A percentile compares a stretch with the other conserved stretches of the same genome.
phyloP scores from a whole-genome alignment of 768 basidiomycete genomes.

The Rhizopogon salebrosus region DNA sequence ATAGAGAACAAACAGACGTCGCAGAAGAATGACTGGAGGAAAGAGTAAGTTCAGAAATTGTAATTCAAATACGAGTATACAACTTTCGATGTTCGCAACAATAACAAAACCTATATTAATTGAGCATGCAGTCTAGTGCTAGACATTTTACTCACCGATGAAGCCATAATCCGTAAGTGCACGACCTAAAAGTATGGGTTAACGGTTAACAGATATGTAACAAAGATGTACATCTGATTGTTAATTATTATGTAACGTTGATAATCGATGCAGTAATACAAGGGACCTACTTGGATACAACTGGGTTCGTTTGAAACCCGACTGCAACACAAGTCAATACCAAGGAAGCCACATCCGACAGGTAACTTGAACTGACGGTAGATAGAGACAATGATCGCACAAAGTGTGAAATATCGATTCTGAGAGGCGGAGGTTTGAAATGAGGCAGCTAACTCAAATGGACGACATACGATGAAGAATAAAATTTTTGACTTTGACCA shows the following conservation, averaged over 20 bases:
- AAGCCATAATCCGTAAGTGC: neutral
- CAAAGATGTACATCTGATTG: too few relatives aligned
- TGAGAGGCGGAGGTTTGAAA: neutral
- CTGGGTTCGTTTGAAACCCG: neutral
- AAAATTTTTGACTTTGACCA: neutral
- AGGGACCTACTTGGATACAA: neutral
- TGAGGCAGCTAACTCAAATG: neutral
- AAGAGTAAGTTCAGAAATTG: neutral
- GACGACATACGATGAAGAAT: constrained; percentile 2
- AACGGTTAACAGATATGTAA: too few relatives aligned
- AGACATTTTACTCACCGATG: neutral
- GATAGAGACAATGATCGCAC: neutral
- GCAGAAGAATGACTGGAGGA: constrained; percentile 1
- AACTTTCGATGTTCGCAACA: neutral
- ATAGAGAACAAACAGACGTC: neutral
- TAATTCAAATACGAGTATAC: too few relatives aligned
- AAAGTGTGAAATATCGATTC: constrained; percentile 1
- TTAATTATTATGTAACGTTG: neutral
- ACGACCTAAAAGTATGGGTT: too few relatives aligned
- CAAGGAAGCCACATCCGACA: neutral
- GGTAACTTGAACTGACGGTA: constrained; percentile 1
- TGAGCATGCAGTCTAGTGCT: neutral
- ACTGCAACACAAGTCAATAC: neutral
- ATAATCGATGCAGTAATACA: too few relatives aligned
- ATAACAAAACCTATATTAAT: neutral